Conservation (phyloP, 257 asterid species). For the Primulina tabacum region DNA sequence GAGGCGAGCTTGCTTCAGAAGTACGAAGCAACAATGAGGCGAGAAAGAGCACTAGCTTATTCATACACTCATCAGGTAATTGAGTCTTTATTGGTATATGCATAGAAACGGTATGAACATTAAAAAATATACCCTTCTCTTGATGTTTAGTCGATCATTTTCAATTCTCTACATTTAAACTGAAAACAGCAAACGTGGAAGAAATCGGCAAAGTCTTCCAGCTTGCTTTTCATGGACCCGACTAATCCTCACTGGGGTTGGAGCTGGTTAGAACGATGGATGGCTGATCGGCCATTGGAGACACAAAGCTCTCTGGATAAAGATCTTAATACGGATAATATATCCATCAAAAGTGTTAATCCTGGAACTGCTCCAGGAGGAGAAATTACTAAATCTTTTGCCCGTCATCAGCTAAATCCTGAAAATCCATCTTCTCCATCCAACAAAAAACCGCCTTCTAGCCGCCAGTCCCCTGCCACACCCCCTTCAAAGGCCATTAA, state of each 20-base stretch:
- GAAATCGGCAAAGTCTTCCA: slow-evolving; percentile 65
- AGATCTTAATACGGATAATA: slow-evolving; percentile 44
- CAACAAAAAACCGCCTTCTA: slow-evolving; percentile 44
- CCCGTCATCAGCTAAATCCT: slow-evolving; percentile 80
- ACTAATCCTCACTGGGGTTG: slow-evolving; percentile 99
- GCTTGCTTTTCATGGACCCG: slow-evolving; percentile 86
- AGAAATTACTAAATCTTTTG: slow-evolving; percentile 77
- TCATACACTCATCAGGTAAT: slow-evolving; percentile 92
- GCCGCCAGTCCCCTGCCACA: slow-evolving; percentile 43
- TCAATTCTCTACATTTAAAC: slow-evolving; percentile 14
- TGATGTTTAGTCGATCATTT: slow-evolving; percentile 2
- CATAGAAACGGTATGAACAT: background rate
- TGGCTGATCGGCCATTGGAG: slow-evolving; percentile 78
- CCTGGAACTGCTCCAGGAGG: slow-evolving; percentile 36
- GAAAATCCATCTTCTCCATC: slow-evolving; percentile 56
- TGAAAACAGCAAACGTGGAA: slow-evolving; percentile 81
- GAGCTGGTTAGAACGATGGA: slow-evolving; percentile 98
- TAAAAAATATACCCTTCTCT: background rate
- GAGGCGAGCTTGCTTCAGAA: slow-evolving; percentile 77
- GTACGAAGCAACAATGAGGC: slow-evolving; percentile 81
- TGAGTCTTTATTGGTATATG: background rate
- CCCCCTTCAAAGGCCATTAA: slow-evolving; percentile 39
- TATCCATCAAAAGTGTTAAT: slow-evolving; percentile 40
- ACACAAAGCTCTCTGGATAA: slow-evolving; percentile 44
- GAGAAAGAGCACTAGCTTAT: slow-evolving; percentile 95